phyloP scores from a whole-genome alignment of 2,329 filamentous ascomycete genomes.

The Arthrobotrys megalospora region DNA sequence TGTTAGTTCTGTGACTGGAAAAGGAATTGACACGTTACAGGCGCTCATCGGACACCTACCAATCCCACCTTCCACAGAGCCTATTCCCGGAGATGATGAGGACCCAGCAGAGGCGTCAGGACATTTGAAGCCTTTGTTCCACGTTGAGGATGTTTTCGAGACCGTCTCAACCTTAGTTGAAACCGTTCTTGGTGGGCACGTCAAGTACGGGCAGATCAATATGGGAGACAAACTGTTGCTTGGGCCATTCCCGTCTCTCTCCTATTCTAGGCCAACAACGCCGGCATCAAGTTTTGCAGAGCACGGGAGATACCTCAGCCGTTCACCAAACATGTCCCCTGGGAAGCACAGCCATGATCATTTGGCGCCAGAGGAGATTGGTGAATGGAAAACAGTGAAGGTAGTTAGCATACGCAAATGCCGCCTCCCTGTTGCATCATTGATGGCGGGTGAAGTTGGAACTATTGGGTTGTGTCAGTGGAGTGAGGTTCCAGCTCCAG shows the following conservation, averaged over 20 bases:
- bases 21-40: conserved; percentile 84
- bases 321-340: conserved; percentile 55
- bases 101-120: conserved; percentile 68
- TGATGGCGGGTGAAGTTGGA: conserved; percentile 87
- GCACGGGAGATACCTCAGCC: conserved; percentile 70
- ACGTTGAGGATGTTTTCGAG: conserved; percentile 87
- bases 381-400: conserved; percentile 85
- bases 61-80: conserved; percentile 74
- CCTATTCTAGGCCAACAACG: conserved; percentile 62
- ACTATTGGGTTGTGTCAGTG: conserved; percentile 81
- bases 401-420: conserved; percentile 91
- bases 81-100: conserved; percentile 67
- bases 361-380: conserved; percentile 72
- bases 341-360: conserved; percentile 69
- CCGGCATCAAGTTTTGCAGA: conserved; percentile 68
- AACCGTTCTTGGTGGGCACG: conserved; percentile 85
- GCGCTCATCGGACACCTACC: conserved; percentile 84
- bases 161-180: conserved; percentile 67
- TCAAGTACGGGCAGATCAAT: conserved; percentile 82
- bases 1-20: conserved; percentile 87
- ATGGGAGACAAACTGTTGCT: conserved; percentile 84
- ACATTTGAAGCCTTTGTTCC: conserved; percentile 78
- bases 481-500: conserved; percentile 69
- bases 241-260: conserved; percentile 78
- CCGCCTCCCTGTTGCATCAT: conserved; percentile 81